Base-by-base conservation (phyloP, 768 basidiomycete species). In the Podaxis sp. region DNA sequence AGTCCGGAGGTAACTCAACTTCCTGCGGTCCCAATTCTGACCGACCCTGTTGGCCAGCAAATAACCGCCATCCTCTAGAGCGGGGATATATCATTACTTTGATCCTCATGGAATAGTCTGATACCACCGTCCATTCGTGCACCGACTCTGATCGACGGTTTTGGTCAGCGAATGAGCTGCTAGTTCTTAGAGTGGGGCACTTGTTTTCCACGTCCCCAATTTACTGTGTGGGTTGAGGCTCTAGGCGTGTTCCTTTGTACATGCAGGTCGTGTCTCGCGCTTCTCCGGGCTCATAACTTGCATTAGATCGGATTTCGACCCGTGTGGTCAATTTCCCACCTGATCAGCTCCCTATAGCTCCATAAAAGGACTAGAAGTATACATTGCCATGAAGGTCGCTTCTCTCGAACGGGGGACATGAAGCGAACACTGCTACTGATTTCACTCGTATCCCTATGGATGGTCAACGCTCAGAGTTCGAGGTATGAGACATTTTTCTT, bases 401-500 rank as follows among this genome's bases (percentile, higher is more conserved):
- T 22, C 28, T 26, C 42, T 46, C 39, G 19, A 22, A 51, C 38
- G 30, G 28, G 39, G 49, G 44, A n/a, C 7, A 61, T 61, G 60
- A 48, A 17, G 52, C 33, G 52, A 24, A 3, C 30, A 13, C 28
- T 48, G n/a, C 30, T 55, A 24, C 40, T 61, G 28, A 9, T 54
- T 8, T 48, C 8, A 33, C 30, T 48, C 30, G 30, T 22, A 44
- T 13, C 2, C 11, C 42, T 11, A 5, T 33, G 19, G 9, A 26
- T 15, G 28, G 60, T 54, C 28, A 48, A 22, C 24, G 60, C 60
- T 46, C 60, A 61, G 28, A 61, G 60, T 22, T 61, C 53, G 26
- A 61, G 60, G 60, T 61, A 36, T 9, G 42, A 38, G 13, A 30
- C 28, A 11, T 7, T 4, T 24, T 55, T 30, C 28, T 28, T 13